These are phyloP conservation scores for Solanum chacoense DNA, from an alignment of 305 asterid genomes.

Conservation along the genomic window DNA sequence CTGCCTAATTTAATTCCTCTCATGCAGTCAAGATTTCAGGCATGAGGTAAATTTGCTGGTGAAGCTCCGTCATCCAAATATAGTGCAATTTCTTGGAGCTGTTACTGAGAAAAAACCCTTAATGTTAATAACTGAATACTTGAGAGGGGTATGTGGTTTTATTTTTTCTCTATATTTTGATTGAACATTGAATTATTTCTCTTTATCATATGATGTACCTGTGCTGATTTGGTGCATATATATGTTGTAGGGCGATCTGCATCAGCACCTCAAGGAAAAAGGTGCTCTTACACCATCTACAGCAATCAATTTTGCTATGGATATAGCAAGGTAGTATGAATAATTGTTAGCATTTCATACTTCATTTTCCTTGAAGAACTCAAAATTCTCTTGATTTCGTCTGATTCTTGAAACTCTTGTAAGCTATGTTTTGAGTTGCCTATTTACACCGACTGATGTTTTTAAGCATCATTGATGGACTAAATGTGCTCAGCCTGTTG, in stretches of 20 bases:
- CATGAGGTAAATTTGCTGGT: constrained; percentile 98
- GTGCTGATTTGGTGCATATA: background rate
- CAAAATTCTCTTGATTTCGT: background rate
- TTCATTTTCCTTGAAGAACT: constrained; percentile 1
- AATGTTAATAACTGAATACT: constrained; percentile 89
- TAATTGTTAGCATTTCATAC: background rate
- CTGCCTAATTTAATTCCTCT: constrained; percentile 5
- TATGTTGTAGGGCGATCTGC: constrained; percentile 76
- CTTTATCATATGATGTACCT: background rate
- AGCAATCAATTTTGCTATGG: constrained; percentile 80
- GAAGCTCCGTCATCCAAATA: constrained; percentile 98
- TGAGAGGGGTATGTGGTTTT: constrained; percentile 74
- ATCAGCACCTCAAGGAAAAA: constrained; percentile 85
- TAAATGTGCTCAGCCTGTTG: background rate
- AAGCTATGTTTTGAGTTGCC: background rate
- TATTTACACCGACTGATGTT: background rate
- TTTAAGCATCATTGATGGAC: background rate
- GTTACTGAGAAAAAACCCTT: constrained; percentile 89
- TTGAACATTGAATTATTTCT: background rate
- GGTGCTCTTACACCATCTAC: constrained; percentile 72
- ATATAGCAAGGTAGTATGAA: constrained; percentile 69
- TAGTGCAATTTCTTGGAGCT: constrained; percentile 97
- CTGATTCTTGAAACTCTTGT: background rate
- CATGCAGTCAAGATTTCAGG: constrained; percentile 93
- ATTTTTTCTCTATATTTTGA: background rate